Conservation (phyloP, 2,329 filamentous ascomycete genomes). For the Lachnellula suecica region DNA sequence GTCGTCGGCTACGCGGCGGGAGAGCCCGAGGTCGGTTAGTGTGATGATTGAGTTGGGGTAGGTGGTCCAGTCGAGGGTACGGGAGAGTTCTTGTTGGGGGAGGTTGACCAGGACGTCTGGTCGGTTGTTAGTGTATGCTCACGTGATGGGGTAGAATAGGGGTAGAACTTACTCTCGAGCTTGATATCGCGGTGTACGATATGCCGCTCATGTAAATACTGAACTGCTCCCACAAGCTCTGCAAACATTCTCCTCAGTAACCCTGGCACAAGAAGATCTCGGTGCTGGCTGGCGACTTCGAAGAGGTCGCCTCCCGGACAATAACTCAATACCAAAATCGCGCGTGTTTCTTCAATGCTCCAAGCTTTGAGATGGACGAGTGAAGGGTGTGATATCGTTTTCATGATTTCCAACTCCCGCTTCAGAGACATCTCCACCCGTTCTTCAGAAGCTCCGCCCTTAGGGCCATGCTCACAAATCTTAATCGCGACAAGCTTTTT, state of each 20-base stretch:
- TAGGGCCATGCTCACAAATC: constrained; percentile 90
- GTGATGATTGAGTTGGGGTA: constrained; percentile 85
- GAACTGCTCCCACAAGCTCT: constrained; percentile 81
- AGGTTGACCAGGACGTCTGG: constrained; percentile 90
- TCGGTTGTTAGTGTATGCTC: constrained; percentile 10
- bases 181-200: constrained; percentile 98
- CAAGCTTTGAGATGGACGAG: constrained; percentile 90
- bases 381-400: constrained; percentile 82
- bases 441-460: constrained; percentile 89
- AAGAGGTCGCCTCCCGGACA: constrained; percentile 94
- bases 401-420: constrained; percentile 92
- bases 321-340: constrained; percentile 85
- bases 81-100: constrained; percentile 64
- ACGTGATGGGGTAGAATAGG: constrained; percentile 16
- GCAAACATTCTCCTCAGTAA: constrained; percentile 85
- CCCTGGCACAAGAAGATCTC: constrained; percentile 63
- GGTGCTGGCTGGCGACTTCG: constrained; percentile 78
- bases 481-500: constrained; percentile 91
- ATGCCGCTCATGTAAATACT: constrained; percentile 78
- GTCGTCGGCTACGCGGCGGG: constrained; percentile 80
- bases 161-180: constrained; percentile 75
- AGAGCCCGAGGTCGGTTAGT: constrained; percentile 88
- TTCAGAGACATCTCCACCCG: constrained; percentile 91
- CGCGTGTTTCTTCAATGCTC: constrained; percentile 78
- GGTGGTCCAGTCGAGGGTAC: constrained; percentile 64